Evolutionary conservation across 202 grass and related monocot species (phyloP).

Genomic region (Sporobolus alterniflorus): DNA sequence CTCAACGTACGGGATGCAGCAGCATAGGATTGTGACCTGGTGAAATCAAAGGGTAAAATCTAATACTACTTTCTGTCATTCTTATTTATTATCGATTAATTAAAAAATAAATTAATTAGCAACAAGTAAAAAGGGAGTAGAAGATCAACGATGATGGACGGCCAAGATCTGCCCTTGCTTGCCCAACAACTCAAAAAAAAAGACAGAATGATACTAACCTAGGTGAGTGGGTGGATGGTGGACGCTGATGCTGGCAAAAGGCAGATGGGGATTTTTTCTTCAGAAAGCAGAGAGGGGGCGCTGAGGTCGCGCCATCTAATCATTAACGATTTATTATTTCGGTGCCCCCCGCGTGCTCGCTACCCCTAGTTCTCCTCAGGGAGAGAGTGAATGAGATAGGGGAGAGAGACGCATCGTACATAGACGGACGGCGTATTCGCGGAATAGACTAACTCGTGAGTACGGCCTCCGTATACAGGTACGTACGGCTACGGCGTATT

Average conservation of each 20-base stretch:
- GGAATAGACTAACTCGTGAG: neutral
- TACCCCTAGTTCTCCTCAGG: too few relatives aligned
- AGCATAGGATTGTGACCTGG: too few relatives aligned
- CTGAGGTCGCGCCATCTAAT: conserved; percentile 43
- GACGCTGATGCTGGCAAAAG: neutral
- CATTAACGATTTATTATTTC: conserved; percentile 24
- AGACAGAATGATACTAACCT: neutral
- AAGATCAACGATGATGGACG: neutral
- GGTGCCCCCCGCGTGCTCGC: too few relatives aligned
- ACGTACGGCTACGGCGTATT: neutral
- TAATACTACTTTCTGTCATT: too few relatives aligned
- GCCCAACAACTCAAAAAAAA: neutral
- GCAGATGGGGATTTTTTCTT: neutral
- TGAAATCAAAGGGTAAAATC: too few relatives aligned
- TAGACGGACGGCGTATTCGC: too few relatives aligned
- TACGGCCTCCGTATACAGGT: conserved; percentile 13
- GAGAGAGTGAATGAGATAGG: neutral
- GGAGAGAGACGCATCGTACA: too few relatives aligned
- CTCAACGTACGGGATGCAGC: too few relatives aligned
- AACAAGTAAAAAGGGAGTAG: too few relatives aligned
- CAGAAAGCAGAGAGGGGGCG: neutral
- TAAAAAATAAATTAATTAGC: too few relatives aligned
- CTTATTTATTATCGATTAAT: too few relatives aligned
- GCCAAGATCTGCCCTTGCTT: neutral
- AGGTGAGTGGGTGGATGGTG: neutral